Evolutionary conservation across 2,329 filamentous ascomycete genomes (phyloP), one percentile per base, ranked within the genome.

Genomic region (Xylaria hypoxylon): DNA sequence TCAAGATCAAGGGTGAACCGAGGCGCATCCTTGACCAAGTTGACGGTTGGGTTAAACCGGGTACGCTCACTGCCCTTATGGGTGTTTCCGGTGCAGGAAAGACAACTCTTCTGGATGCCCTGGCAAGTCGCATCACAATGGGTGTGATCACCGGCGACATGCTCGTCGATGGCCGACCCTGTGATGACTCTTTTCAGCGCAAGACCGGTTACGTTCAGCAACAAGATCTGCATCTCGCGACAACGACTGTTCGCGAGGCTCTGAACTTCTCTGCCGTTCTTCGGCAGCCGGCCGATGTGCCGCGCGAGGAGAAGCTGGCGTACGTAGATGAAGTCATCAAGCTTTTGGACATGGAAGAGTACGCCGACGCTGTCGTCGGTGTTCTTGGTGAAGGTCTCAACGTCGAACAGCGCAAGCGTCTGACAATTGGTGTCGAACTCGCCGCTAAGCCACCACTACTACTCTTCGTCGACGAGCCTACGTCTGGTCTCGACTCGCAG

Each of bases 401-500:
- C 75, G 87, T 89, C 15, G 88, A 90, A 74, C 88, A 90, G 78
- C 83, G 88, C 57, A 90, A 90, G 79, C 91, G 93, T 74, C 85
- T 97, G 6, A 97, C 94, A 0, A 97, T 98, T 69, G 95, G 93
- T 79, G 94, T 98, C n/a, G 95, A 98, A 78, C 86, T 98, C 26
- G 94, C 93, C 47, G 95, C 95, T 6, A 97, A 96, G 82, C 95
- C 95, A 5, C 90, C 93, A 45, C 85, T 97, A 59, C 85, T 97
- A 68, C 88, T 97, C 52, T 97, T 97, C 82, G 88, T 97, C 44
- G 95, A 98, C 74, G 95, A 98, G 79, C 95, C 95, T 15, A 97
- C 94, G 3, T 97, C 94, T 31, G 95, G 95, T 83, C 88, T 97
- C 22, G 95, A 97, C 79, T 93, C 89, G 75, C 94, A 97, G 79